Evolutionary conservation across 202 grass and related monocot species (phyloP).

Genomic region (Elaeis oleifera): DNA sequence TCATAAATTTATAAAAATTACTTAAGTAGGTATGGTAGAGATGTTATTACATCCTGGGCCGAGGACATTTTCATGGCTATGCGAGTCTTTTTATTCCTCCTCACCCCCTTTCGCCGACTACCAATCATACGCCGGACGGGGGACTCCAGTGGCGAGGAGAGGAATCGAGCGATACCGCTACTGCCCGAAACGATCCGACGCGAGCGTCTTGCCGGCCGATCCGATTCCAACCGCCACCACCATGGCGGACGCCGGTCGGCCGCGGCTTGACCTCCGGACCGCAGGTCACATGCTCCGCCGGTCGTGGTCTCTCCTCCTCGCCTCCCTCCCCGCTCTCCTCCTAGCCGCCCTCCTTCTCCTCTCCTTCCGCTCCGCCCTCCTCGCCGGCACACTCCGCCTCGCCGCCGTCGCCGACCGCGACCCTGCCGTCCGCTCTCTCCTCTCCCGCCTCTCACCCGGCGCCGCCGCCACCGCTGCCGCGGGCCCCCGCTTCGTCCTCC

Average conservation of each 20-base stretch:
- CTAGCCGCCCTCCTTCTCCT: conserved; percentile 54
- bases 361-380: conserved; percentile 59
- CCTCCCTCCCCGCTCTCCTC: conserved; percentile 56
- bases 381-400: conserved; percentile 56
- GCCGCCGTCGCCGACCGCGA: conserved; percentile 55
- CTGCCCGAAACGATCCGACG: too few relatives aligned
- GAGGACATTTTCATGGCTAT: too few relatives aligned
- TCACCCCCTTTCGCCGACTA: too few relatives aligned
- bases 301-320: conserved; percentile 35
- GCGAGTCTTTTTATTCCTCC: too few relatives aligned
- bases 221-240: conserved; percentile 1
- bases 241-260: conserved; percentile 44
- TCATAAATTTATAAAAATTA: too few relatives aligned
- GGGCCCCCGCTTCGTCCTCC: conserved; percentile 28
- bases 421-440: conserved; percentile 49
- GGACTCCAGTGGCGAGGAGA: too few relatives aligned
- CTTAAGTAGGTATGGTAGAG: too few relatives aligned
- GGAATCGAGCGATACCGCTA: too few relatives aligned
- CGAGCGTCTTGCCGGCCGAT: neutral
- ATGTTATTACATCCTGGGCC: too few relatives aligned
- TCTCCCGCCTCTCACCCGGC: conserved; percentile 48
- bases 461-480: conserved; percentile 26
- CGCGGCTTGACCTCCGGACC: conserved; percentile 36
- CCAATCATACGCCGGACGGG: too few relatives aligned
- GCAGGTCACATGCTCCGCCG: conserved; percentile 50